These are phyloP conservation scores for Calonectria hongkongensis DNA, from an alignment of 2,329 filamentous ascomycete species.

Conservation along the genomic window DNA sequence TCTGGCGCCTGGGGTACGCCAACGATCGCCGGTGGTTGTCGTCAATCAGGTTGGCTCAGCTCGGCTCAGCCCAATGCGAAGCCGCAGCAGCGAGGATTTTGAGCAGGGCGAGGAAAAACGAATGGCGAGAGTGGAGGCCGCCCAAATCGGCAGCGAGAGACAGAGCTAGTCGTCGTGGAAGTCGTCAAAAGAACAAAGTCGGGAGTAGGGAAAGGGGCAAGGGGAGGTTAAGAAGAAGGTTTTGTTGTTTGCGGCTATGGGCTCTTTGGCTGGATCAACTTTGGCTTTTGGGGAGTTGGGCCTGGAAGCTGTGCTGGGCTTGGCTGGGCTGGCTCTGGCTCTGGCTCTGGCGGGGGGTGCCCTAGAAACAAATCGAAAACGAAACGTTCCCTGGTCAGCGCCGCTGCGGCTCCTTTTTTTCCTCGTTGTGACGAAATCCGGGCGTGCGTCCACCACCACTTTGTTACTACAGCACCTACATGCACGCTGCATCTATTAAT, in stretches of 20 bases:
- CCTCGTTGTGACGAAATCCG: constrained; percentile 16
- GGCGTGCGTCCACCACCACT: constrained; percentile 26
- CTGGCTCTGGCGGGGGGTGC: constrained; percentile 12
- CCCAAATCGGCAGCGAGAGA: constrained; percentile 1
- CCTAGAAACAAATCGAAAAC: constrained; percentile 42
- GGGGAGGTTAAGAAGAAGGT: constrained; percentile 7
- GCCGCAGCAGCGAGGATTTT: neutral
- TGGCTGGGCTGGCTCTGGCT: neutral
- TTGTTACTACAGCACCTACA: constrained; percentile 22
- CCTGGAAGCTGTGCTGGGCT: constrained; percentile 25
- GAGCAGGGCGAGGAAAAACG: neutral
- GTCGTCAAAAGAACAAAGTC: neutral
- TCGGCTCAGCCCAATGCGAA: constrained; percentile 21
- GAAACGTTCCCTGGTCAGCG: constrained; percentile 42
- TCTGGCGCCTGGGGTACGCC: constrained; percentile 26
- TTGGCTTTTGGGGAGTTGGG: constrained; percentile 25
- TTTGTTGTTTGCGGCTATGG: constrained; percentile 33
- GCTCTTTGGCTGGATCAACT: constrained; percentile 13
- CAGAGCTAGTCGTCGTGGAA: constrained; percentile 25
- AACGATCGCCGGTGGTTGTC: constrained; percentile 30
- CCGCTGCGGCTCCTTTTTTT: constrained; percentile 18
- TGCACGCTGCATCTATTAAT: constrained; percentile 22
- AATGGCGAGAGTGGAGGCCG: neutral
- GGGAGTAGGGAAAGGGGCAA: neutral
- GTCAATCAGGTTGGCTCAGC: constrained; percentile 33